Percentiles rank a stretch among this genome's conserved stretches.
Conservation (phyloP, 2,329 filamentous ascomycete genomes). For the Incumbomyces delicatus region DNA sequence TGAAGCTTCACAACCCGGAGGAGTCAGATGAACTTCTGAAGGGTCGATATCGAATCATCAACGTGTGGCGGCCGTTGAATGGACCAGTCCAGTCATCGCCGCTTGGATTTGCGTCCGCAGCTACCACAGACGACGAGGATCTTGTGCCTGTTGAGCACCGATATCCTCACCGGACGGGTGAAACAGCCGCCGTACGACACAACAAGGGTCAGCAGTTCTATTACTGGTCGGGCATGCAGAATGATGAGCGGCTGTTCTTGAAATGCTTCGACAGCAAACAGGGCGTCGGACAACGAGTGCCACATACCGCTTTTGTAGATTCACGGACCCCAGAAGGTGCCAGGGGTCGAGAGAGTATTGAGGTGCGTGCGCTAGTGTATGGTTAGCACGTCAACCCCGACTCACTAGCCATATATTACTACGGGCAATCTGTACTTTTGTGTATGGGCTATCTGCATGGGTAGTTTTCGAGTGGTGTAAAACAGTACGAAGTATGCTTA, state of each 20-base stretch:
- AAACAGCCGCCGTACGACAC: conserved; percentile 61
- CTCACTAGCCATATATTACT: no score
- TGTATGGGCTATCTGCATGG: not conserved
- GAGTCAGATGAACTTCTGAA: conserved; percentile 58
- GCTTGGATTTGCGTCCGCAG: conserved; percentile 48
- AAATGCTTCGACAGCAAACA: conserved; percentile 66
- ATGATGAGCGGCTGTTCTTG: conserved; percentile 61
- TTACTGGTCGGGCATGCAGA: conserved; percentile 70
- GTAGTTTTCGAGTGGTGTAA: not conserved
- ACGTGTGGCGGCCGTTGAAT: conserved; percentile 68
- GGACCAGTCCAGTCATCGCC: conserved; percentile 48
- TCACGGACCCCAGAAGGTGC: conserved; percentile 60
- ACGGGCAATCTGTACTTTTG: not conserved
- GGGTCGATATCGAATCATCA: conserved; percentile 71
- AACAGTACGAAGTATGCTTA: not conserved
- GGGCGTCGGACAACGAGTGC: conserved; percentile 37
- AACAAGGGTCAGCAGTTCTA: conserved; percentile 60
- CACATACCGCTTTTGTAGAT: conserved; percentile 73
- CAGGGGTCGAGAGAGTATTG: conserved; percentile 73
- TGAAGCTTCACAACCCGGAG: conserved; percentile 55
- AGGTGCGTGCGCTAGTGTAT: conserved; percentile 79
- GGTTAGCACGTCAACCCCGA: conserved; percentile 38
- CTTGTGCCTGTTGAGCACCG: conserved; percentile 64
- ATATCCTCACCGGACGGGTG: conserved; percentile 60
- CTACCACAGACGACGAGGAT: conserved; percentile 49